Evolutionary conservation across 345 rosid genomes (phyloP), one percentile per base, ranked within the genome.

Genomic region (Gossypium stocksii): DNA sequence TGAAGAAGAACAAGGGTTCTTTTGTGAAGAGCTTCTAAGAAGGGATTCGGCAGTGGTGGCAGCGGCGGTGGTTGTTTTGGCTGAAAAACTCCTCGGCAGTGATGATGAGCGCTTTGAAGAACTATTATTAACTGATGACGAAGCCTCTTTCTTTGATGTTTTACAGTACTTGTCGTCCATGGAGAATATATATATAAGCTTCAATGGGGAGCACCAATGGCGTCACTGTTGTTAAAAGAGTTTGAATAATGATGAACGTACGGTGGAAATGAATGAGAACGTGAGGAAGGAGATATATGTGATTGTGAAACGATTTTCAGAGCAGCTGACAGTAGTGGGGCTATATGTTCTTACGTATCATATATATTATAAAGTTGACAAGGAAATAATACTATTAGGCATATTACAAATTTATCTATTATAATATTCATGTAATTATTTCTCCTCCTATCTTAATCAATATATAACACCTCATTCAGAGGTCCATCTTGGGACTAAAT

Each of bases 121-220:
- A 22, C 11, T 70, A 71, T 77, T 77, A 59, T 75, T 77, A 67
- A 74, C 44, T 10, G 84, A 85, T 8, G 59, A 34, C 41, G 41
- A 54, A 76, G 79, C 76, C 38, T 86, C 89, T 79, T 85, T 89
- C 83, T 83, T 86, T 51, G 88, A 80, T 71, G 75, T 75, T 79
- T 87, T 89, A 92, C 91, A 6, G 41, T 34, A 91, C 74, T 88
- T 87, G 82, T 90, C 91, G 73, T 91, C 97, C 98, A 93, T 93
- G 76, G 73, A 77, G n/a, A 16, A 66, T 23, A 38, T 34, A 34
- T 34, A 34, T 1, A 19, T 0, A 61, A 48, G 52, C 64, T 22
- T 38, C 29, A 64, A 19, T 58, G 25, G 48, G n/a, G 7, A 44
- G 51, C 66, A 34, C 57, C 53, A 68, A 54, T 70, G 56, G 25